Percentiles rank a stretch among this genome's conserved stretches.
phyloP scores from a whole-genome alignment of 148 eudicot species.

The Silene latifolia region DNA sequence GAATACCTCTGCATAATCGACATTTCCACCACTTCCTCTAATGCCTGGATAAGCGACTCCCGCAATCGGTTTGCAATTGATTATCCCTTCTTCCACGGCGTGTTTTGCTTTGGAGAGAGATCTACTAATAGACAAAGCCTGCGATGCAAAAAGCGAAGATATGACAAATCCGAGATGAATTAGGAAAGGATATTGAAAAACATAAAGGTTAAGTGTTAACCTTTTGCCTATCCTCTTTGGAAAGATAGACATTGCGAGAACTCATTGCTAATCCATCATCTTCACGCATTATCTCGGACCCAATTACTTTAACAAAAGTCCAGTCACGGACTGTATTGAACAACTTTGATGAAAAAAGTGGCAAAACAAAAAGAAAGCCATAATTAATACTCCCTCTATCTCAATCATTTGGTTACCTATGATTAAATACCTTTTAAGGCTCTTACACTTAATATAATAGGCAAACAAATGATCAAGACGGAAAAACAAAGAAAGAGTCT shows the following conservation, averaged over 20 bases:
- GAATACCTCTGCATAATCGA: slow-evolving; percentile 88
- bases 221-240: slow-evolving; percentile 72
- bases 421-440: too few species aligned
- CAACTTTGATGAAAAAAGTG: background rate
- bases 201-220: slow-evolving; percentile 23
- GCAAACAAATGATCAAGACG: too few species aligned
- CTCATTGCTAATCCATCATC: slow-evolving; percentile 97
- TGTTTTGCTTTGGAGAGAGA: slow-evolving; percentile 63
- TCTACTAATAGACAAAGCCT: slow-evolving; percentile 79
- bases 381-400: too few species aligned
- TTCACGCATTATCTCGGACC: slow-evolving; percentile 71
- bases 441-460: too few species aligned
- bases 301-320: slow-evolving; percentile 68
- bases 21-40: slow-evolving; percentile 66
- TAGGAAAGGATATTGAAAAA: background rate
- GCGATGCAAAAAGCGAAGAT: slow-evolving; percentile 6
- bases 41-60: slow-evolving; percentile 44
- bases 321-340: slow-evolving; percentile 63
- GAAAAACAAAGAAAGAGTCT: too few species aligned
- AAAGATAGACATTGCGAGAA: slow-evolving; percentile 83
- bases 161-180: slow-evolving; percentile 4
- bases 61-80: slow-evolving; percentile 47
- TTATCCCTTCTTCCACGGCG: slow-evolving; percentile 51
- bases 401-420: too few species aligned
- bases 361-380: background rate